Conservation (phyloP, 2,329 filamentous ascomycete species). For the Exophiala dermatitidis region DNA sequence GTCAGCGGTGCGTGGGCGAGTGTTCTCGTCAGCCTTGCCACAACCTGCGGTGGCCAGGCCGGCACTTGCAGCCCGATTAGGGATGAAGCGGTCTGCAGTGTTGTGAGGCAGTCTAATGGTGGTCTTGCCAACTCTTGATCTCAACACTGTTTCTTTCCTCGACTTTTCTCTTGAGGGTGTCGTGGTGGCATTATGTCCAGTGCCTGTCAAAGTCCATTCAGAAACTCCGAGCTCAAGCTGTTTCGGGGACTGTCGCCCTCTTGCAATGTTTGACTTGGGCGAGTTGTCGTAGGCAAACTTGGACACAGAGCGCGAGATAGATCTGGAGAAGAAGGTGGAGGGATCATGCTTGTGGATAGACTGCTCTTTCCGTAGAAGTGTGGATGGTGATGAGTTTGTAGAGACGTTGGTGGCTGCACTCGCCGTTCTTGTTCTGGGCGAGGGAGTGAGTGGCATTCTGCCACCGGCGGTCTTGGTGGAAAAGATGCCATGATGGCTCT, state of each 20-base stretch:
- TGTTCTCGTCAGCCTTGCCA: conserved; percentile 74
- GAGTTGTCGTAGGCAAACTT: conserved; percentile 71
- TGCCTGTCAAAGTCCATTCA: conserved; percentile 84
- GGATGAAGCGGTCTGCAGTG: conserved; percentile 86
- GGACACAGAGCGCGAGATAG: conserved; percentile 43
- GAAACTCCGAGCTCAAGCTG: conserved; percentile 87
- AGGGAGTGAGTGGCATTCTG: conserved; percentile 89
- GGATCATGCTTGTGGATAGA: conserved; percentile 71
- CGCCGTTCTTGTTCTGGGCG: conserved; percentile 60
- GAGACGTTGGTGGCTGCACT: conserved; percentile 40
- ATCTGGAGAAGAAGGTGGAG: conserved; percentile 69
- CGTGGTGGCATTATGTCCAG: conserved; percentile 51
- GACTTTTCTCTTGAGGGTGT: conserved; percentile 52
- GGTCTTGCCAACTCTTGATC: conserved; percentile 57
- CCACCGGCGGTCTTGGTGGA: conserved; percentile 87
- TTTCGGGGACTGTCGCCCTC: conserved; percentile 65
- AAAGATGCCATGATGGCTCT: conserved; percentile 91
- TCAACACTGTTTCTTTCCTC: conserved; percentile 48
- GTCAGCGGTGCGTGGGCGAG: conserved; percentile 67
- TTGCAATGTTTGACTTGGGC: conserved; percentile 92
- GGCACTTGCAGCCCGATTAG: conserved; percentile 84
- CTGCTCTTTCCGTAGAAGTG: conserved; percentile 58
- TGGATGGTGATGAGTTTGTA: conserved; percentile 65
- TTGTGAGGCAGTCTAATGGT: conserved; percentile 62
- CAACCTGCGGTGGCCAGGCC: conserved; percentile 74